Conservation (phyloP, 345 rosid genomes). For the Mallotus nudiflorus region DNA sequence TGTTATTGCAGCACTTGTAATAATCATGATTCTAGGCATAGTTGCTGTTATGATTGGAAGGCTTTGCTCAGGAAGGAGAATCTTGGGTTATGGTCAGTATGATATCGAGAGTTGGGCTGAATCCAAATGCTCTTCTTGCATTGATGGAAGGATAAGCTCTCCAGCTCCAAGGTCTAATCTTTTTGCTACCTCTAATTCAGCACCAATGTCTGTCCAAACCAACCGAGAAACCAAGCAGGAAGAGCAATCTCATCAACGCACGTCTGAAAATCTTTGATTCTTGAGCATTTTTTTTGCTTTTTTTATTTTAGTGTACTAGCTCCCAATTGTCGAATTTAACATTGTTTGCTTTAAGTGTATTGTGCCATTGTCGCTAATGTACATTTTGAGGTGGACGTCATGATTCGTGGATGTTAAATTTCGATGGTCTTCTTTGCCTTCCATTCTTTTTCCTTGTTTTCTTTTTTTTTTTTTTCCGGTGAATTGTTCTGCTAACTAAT, state of each 20-base stretch:
- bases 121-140: constrained; percentile 62
- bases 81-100: constrained; percentile 58
- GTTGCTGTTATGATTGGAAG: constrained; percentile 61
- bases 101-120: constrained; percentile 80
- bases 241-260: constrained; percentile 28
- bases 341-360: background rate
- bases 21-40: constrained; percentile 43
- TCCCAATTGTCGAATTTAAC: background rate
- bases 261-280: constrained; percentile 21
- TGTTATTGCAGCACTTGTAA: constrained; percentile 52
- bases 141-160: constrained; percentile 59
- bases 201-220: constrained; percentile 23
- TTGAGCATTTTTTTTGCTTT: background rate
- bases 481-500: background rate
- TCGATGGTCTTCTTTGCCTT: background rate
- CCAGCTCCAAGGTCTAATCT: constrained; percentile 24
- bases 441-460: no score
- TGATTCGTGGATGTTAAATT: background rate
- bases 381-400: background rate
- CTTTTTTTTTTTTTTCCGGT: no score
- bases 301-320: background rate
- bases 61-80: constrained; percentile 64
- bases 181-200: constrained; percentile 19
- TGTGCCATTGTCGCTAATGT: background rate
- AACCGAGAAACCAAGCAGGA: constrained; percentile 36